Evolutionary conservation across 805 yeast species (phyloP).

Genomic region (Lipomyces sp.): DNA sequence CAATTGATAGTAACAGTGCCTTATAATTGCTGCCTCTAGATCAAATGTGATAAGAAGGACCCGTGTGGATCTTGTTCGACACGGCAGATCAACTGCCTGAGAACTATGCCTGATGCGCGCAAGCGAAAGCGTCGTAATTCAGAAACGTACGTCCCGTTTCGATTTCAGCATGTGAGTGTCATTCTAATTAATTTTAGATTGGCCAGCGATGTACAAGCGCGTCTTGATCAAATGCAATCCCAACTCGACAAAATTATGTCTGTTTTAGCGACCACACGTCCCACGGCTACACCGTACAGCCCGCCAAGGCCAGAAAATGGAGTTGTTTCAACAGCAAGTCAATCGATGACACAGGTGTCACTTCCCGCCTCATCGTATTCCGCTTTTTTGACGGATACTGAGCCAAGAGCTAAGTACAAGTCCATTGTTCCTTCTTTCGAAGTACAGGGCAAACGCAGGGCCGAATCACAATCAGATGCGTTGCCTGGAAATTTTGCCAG

Average conservation of each 20-base stretch:
- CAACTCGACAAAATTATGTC: slow-evolving; percentile 23
- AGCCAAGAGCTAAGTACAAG: background rate
- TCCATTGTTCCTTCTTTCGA: background rate
- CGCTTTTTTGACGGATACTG: background rate
- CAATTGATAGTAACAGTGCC: background rate
- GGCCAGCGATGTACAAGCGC: background rate
- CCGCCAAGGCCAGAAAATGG: background rate
- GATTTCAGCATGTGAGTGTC: too few relatives aligned
- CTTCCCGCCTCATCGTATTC: too few relatives aligned
- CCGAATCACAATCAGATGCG: background rate
- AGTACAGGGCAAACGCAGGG: background rate
- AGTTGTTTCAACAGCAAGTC: background rate
- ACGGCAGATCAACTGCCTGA: slow-evolving; percentile 12
- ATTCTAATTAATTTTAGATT: background rate
- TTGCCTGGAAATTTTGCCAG: background rate
- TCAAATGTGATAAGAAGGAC: slow-evolving; percentile 24
- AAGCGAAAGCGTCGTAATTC: slow-evolving; percentile 19
- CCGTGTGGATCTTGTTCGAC: slow-evolving; percentile 19
- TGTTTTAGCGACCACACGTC: background rate
- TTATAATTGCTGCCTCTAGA: slow-evolving; percentile 10
- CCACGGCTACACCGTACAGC: background rate
- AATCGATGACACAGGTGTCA: background rate
- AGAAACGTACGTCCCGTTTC: background rate
- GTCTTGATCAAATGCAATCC: slow-evolving; percentile 28
- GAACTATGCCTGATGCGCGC: slow-evolving; percentile 27